Evolutionary conservation across 495 filamentous ascomycete genomes (phyloP), one percentile per base, ranked within the genome.

Genomic region (Aspergillus carlsbadensis): DNA sequence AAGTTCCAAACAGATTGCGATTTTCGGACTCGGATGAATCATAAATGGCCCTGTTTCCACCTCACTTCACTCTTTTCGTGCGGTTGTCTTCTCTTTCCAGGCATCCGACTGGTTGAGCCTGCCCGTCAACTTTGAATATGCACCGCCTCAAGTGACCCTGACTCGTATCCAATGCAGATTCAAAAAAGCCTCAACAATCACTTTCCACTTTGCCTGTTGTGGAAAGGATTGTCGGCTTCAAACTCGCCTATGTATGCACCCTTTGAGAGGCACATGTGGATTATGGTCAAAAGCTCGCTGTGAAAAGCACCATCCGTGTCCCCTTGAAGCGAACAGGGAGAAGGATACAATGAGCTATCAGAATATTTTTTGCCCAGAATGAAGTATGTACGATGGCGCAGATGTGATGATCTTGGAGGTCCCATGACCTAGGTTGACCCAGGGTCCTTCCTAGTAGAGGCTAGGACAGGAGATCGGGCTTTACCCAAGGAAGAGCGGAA

Each of bases 401-500:
- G 26, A 29, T 29, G 26, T 8, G 33, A 10, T 31, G n/a, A 6
- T 20, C 36, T 15, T 21, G 31, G n/a, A 37, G 15, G 10, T 22
- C 18, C n/a, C 17, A 17, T 17, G 45, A 8, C 36, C 26, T 11
- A 35, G 45, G 37, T 17, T 39, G 24, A 42, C 31, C 54, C 54
- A 49, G 54, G 44, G 54, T 57, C 45, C 24, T 57, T 49, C 45
- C 54, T 21, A 34, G 34, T 22, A 40, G 21, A 56, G 35, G 26
- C 54, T 21, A 34, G 34, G 36, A 40, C 35, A 56, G 35, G 26
- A 29, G 26, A 20, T 39, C 34, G 45, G 17, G 46, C 17, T 45
- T 50, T 50, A 43, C 54, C 54, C 37, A 57, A 50, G 51, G 41
- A 34, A 53, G 52, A 31, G 35, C 50, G 36, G 51, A 60, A 36